Evolutionary conservation across 163 green algal species (phyloP), one percentile per base, ranked within the genome.

Genomic region (Chloromonas sp.): DNA sequence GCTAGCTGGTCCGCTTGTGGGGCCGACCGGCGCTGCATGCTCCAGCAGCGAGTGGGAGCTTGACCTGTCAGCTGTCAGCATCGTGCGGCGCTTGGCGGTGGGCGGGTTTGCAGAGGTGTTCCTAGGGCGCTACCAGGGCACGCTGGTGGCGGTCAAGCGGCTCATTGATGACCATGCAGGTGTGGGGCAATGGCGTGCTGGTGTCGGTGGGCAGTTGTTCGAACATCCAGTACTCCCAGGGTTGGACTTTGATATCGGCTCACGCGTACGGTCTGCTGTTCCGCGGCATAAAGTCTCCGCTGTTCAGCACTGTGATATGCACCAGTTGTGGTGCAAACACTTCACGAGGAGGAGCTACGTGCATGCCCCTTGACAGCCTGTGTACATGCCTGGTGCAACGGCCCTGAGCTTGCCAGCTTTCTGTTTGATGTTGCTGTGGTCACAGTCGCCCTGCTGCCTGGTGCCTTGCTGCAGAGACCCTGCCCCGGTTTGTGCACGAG

Each of bases 51-150:
- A 91, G 70, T 94, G 92, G 92, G 88, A 93, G 84, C 79, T 94
- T 1, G 88, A 94, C 58, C 84, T 88, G 0, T 60, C 60, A 60
- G 86, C 92, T 11, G 83, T 95, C 0, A 61, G 90, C 2, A 62
- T 95, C 0, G 91, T 91, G 2, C 82, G 88, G n/a, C 86, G 92
- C 57, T 85, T 96, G 3, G 92, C 92, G 0, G 91, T 96, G 0
- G 93, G 93, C 60, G 93, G 93, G 15, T 96, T 96, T 86, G 92
- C 92, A 0, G 93, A 96, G 81, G 93, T 96, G 14, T 96, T 95
- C 81, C 36, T 95, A 3, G 93, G 89, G n/a, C 90, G 91, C 60
- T 96, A 96, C 62, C 87, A 94, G 87, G 92, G 93, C 71, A 96
- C 92, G 0, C 70, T 92, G 58, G 92, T 96, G 58, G 92, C 93